These are phyloP conservation scores for Bipolaris zeicola DNA, from an alignment of 2,329 filamentous ascomycete genomes.

Conservation along the genomic window DNA sequence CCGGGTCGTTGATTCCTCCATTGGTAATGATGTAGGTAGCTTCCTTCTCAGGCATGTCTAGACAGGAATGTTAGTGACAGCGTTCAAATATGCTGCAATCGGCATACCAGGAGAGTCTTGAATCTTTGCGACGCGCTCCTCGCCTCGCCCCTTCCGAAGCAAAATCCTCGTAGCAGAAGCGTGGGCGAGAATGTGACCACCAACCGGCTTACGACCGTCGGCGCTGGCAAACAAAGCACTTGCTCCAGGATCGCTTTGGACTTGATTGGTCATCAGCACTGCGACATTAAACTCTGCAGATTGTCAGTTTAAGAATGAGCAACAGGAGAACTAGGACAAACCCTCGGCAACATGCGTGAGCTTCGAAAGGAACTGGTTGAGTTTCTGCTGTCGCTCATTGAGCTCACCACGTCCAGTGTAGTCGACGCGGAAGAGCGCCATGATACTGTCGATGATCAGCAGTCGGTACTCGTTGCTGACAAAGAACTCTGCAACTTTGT, in stretches of 20 bases:
- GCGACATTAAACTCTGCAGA: slow-evolving; percentile 68
- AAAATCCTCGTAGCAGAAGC: slow-evolving; percentile 70
- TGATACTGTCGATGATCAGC: slow-evolving; percentile 72
- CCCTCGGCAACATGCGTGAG: slow-evolving; percentile 69
- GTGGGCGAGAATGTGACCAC: slow-evolving; percentile 71
- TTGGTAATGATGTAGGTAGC: slow-evolving; percentile 73
- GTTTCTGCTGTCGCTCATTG: slow-evolving; percentile 70
- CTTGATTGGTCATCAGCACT: slow-evolving; percentile 66
- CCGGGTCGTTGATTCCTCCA: slow-evolving; percentile 70
- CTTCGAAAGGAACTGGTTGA: slow-evolving; percentile 68
- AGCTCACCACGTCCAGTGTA: slow-evolving; percentile 70
- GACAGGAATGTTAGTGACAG: slow-evolving; percentile 22
- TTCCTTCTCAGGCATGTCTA: slow-evolving; percentile 71
- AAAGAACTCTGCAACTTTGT: slow-evolving; percentile 65
- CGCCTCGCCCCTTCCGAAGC: slow-evolving; percentile 70
- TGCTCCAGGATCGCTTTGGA: slow-evolving; percentile 72
- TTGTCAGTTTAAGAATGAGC: background rate
- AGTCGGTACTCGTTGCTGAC: slow-evolving; percentile 68
- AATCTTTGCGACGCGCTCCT: slow-evolving; percentile 72
- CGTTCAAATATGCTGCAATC: slow-evolving; percentile 9
- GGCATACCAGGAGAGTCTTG: slow-evolving; percentile 68
- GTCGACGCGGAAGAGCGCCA: slow-evolving; percentile 71
- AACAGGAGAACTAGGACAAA: slow-evolving; percentile 25
- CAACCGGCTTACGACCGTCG: slow-evolving; percentile 70
- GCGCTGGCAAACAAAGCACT: slow-evolving; percentile 70